Conservation (phyloP, 345 rosid genomes). For the Hibiscus syriacus region DNA sequence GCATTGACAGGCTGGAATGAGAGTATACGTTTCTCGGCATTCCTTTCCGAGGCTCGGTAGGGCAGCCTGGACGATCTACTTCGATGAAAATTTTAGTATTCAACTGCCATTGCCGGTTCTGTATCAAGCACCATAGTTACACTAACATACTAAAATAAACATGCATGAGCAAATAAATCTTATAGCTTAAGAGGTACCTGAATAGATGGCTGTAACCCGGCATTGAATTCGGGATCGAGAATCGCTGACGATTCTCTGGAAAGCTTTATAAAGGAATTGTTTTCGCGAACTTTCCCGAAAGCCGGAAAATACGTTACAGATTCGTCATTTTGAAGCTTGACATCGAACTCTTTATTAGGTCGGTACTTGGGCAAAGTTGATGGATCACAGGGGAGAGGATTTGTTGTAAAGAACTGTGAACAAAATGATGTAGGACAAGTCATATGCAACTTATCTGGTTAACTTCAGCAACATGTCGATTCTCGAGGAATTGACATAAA, state of each 20-base stretch:
- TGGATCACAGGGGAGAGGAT: conserved; percentile 56
- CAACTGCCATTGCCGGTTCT: conserved; percentile 44
- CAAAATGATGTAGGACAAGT: not conserved
- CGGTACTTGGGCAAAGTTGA: conserved; percentile 59
- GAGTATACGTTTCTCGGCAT: conserved; percentile 14
- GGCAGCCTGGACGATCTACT: conserved; percentile 36
- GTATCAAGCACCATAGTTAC: not conserved
- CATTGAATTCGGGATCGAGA: conserved; percentile 39
- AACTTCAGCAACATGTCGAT: too few species aligned
- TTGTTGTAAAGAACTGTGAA: conserved; percentile 43
- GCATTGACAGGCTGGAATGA: conserved; percentile 24
- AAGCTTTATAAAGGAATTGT: conserved; percentile 24
- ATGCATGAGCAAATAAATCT: not conserved
- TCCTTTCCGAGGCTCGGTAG: conserved; percentile 35
- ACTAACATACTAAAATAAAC: not conserved
- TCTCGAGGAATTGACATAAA: not conserved
- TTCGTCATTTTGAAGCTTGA: conserved; percentile 39
- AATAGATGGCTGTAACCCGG: conserved; percentile 33
- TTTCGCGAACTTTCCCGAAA: conserved; percentile 25
- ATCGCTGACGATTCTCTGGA: conserved; percentile 36
- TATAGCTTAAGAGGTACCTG: conserved; percentile 26
- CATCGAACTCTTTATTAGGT: conserved; percentile 58
- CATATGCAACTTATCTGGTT: too few species aligned
- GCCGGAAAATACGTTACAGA: conserved; percentile 29
- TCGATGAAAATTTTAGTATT: conserved; percentile 29